phyloP scores from a whole-genome alignment of 2,329 filamentous ascomycete species.

The Alternaria sp. region DNA sequence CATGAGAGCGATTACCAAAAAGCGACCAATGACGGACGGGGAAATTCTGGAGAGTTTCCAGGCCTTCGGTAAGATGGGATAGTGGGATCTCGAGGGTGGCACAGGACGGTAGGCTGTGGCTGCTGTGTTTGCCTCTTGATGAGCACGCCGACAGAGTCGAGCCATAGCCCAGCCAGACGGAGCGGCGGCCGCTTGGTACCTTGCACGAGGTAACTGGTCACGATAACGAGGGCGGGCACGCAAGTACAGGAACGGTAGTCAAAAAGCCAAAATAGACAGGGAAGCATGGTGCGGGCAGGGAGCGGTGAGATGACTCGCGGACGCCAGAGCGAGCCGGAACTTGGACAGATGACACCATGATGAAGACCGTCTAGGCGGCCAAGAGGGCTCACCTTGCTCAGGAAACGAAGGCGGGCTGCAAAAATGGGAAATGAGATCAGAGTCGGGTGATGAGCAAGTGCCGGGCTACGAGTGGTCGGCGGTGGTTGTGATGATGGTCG shows the following conservation, averaged over 20 bases:
- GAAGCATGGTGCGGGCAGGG: conserved; percentile 29
- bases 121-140: conserved; percentile 41
- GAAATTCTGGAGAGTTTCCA: conserved; percentile 21
- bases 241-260: conserved; percentile 28
- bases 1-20: conserved; percentile 14
- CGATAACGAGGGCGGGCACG: conserved; percentile 42
- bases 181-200: conserved; percentile 33
- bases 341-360: conserved; percentile 49
- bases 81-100: conserved; percentile 32
- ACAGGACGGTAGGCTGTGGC: conserved; percentile 38
- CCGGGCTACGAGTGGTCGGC: conserved; percentile 17
- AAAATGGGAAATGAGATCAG: conserved; percentile 20
- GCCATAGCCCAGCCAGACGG: conserved; percentile 27
- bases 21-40: conserved; percentile 28
- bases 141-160: conserved; percentile 33
- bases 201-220: conserved; percentile 38
- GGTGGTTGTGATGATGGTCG: conserved; percentile 15
- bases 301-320: conserved; percentile 52
- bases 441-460: conserved; percentile 41
- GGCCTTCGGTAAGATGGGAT: conserved; percentile 27
- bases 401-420: conserved; percentile 19
- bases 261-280: conserved; percentile 31
- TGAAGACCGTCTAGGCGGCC: conserved; percentile 22
- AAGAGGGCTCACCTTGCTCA: conserved; percentile 35
- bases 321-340: conserved; percentile 33